Evolutionary conservation across 257 asterid genomes (phyloP).

Genomic region (Nicotiana otophora): DNA sequence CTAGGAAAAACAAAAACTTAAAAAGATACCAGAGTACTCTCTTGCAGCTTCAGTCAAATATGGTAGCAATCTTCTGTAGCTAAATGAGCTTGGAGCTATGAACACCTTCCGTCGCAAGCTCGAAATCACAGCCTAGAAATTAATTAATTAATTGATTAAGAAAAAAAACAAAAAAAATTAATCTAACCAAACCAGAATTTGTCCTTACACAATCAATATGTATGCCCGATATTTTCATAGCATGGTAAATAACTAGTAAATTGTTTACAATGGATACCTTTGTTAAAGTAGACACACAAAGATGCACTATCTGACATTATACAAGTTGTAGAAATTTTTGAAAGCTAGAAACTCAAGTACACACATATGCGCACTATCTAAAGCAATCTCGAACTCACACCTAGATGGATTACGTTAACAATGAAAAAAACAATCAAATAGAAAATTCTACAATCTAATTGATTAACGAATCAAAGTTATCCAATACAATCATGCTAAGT

Average conservation of each 20-base stretch:
- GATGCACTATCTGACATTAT: not conserved
- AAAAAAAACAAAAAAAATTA: not conserved
- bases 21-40: constrained; percentile 42
- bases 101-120: constrained; percentile 38
- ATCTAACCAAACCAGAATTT: not conserved
- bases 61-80: constrained; percentile 77
- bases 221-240: not conserved
- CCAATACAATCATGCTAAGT: not conserved
- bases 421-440: not conserved
- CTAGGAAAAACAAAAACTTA: not conserved
- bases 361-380: not conserved
- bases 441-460: not conserved
- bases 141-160: not conserved
- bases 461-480: not conserved
- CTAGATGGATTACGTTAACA: not conserved
- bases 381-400: not conserved
- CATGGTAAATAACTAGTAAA: not conserved
- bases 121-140: constrained; percentile 34
- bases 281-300: not conserved
- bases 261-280: not conserved
- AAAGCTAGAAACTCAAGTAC: not conserved
- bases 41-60: constrained; percentile 44
- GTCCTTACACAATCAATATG: not conserved
- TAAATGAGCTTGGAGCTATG: constrained; percentile 50
- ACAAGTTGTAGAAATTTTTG: not conserved